Percentiles rank a stretch among this genome's conserved stretches.
These are phyloP conservation scores for Monilinia vaccinii-corymbosi DNA, from an alignment of 2,329 filamentous ascomycete species.

Conservation along the genomic window DNA sequence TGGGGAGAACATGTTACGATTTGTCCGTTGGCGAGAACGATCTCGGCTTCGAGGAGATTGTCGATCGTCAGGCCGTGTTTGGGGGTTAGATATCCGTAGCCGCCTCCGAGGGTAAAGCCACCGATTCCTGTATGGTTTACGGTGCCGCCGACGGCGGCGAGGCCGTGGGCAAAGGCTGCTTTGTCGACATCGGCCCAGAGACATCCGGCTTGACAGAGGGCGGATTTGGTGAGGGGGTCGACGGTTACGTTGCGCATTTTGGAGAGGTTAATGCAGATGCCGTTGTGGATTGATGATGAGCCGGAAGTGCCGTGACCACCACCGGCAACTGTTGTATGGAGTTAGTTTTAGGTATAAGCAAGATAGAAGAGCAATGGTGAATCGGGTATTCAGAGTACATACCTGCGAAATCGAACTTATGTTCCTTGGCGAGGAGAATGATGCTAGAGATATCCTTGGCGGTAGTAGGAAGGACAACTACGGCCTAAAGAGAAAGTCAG, in stretches of 20 bases:
- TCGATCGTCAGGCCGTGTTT: constrained; percentile 8
- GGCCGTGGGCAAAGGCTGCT: constrained; percentile 3
- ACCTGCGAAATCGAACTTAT: constrained; percentile 9
- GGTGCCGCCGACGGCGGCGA: constrained; percentile 4
- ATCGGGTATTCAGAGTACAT: neutral
- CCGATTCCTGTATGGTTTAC: constrained; percentile 8
- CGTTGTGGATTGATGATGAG: neutral
- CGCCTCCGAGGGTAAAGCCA: constrained; percentile 7
- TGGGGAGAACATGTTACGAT: constrained; percentile 35
- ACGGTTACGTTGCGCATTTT: constrained; percentile 15
- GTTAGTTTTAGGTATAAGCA: neutral
- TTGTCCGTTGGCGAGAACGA: constrained; percentile 2
- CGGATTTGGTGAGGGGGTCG: constrained; percentile 9
- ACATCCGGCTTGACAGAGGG: constrained; percentile 14
- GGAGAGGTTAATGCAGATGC: constrained; percentile 5
- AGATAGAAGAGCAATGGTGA: neutral
- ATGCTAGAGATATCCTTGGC: constrained; percentile 12
- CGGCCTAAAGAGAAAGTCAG: neutral
- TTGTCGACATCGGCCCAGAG: constrained; percentile 13
- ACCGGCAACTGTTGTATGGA: neutral
- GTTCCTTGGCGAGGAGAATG: constrained; percentile 11
- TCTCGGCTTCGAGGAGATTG: constrained; percentile 7
- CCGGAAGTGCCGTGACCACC: constrained; percentile 6
- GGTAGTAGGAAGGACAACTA: constrained; percentile 12
- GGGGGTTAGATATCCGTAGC: constrained; percentile 6